These are phyloP conservation scores for Piromyces sp. DNA, from an alignment of 192 early-diverging fungal genomes.

Conservation along the genomic window DNA sequence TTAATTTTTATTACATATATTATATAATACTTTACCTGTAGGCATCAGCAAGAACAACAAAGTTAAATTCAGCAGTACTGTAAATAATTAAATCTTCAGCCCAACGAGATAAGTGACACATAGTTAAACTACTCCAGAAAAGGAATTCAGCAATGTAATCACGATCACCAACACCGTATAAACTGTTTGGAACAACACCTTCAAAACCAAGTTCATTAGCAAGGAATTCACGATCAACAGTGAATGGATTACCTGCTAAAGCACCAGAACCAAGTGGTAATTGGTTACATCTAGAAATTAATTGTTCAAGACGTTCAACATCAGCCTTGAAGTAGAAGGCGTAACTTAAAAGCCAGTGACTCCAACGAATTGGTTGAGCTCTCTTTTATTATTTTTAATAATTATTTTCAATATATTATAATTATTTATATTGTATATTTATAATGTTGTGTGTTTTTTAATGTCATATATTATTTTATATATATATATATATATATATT, in stretches of 20 bases:
- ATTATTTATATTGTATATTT: not conserved
- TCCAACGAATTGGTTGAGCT: slow-evolving; percentile 96
- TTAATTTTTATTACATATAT: too few relatives aligned
- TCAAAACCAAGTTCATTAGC: slow-evolving; percentile 76
- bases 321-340: slow-evolving; percentile 84
- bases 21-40: slow-evolving; percentile 57
- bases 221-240: slow-evolving; percentile 79
- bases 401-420: not conserved
- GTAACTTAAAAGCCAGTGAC: slow-evolving; percentile 73
- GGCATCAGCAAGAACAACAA: slow-evolving; percentile 85
- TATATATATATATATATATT: too few relatives aligned
- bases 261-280: slow-evolving; percentile 87
- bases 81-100: slow-evolving; percentile 96
- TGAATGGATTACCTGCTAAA: slow-evolving; percentile 91
- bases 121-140: slow-evolving; percentile 78
- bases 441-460: not conserved
- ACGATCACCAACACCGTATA: slow-evolving; percentile 82
- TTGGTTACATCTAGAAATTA: slow-evolving; percentile 60
- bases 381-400: slow-evolving; percentile 24
- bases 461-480: too few relatives aligned
- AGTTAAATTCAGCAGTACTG: slow-evolving; percentile 80
- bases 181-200: slow-evolving; percentile 68
- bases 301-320: slow-evolving; percentile 61
- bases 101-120: slow-evolving; percentile 77
- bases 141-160: slow-evolving; percentile 97